These are phyloP conservation scores for Tetraselmis chui DNA, from an alignment of 139 green algal genomes.

Conservation along the genomic window DNA sequence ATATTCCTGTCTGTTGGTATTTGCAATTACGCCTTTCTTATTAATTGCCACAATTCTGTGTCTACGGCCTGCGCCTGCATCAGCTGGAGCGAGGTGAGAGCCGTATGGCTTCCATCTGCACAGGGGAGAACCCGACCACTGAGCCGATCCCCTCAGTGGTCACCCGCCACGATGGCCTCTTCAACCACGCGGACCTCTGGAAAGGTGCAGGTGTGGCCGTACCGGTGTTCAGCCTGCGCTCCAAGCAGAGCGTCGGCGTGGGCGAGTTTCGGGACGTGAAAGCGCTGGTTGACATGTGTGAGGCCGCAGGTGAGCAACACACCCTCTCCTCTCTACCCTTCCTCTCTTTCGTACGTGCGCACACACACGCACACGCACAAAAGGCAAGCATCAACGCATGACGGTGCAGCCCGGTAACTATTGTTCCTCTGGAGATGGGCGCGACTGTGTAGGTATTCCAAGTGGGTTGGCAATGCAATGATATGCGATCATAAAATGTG, in stretches of 20 bases:
- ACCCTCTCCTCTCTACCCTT: background rate
- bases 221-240: conserved; percentile 87
- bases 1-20: no score
- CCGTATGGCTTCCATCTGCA: background rate
- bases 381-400: no score
- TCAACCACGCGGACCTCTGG: conserved; percentile 66
- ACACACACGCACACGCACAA: no score
- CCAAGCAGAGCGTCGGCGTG: conserved; percentile 52
- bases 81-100: background rate
- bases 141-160: conserved; percentile 26
- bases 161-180: conserved; percentile 27
- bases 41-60: no score
- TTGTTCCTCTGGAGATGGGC: no score
- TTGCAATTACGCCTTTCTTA: no score
- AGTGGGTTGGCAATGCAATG: no score
- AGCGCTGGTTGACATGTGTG: conserved; percentile 70
- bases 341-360: no score
- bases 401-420: no score
- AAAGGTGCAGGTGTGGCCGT: conserved; percentile 76
- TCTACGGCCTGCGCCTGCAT: no score
- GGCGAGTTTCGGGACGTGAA: conserved; percentile 91
- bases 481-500: no score
- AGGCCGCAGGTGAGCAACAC: background rate
- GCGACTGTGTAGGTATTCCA: no score
- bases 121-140: conserved; percentile 3